Evolutionary conservation across 2,329 filamentous ascomycete genomes (phyloP).

Genomic region (Monosporascus ibericus): DNA sequence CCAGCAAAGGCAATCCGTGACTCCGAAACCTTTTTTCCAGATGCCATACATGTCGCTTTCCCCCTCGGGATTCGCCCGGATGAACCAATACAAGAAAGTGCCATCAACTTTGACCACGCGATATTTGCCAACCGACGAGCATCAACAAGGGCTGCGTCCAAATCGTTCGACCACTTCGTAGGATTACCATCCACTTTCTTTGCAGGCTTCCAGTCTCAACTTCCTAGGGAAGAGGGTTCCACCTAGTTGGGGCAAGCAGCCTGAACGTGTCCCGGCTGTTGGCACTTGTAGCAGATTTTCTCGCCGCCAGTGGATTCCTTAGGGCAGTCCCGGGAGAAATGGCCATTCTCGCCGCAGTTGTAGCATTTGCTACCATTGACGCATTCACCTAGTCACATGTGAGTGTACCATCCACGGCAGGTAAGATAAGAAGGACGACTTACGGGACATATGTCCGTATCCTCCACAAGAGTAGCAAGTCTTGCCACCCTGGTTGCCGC

Average conservation of each 20-base stretch:
- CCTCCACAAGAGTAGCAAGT: conserved; percentile 99
- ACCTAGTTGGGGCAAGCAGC: conserved; percentile 79
- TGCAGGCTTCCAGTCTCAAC: background rate
- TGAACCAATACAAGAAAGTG: conserved; percentile 1
- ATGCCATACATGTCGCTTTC: background rate
- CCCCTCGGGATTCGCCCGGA: background rate
- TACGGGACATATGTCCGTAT: conserved; percentile 90
- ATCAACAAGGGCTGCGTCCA: background rate
- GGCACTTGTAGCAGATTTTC: conserved; percentile 98
- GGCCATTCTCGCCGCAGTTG: conserved; percentile 93
- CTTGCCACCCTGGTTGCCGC: conserved; percentile 52
- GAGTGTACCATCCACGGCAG: conserved; percentile 4
- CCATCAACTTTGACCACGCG: background rate
- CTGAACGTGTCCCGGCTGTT: conserved; percentile 82
- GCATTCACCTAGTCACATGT: conserved; percentile 60
- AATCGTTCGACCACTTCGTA: background rate
- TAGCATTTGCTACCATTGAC: conserved; percentile 99
- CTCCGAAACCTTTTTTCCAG: background rate
- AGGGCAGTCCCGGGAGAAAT: conserved; percentile 93
- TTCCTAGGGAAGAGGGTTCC: background rate
- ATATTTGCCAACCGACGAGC: background rate
- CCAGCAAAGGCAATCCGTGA: conserved; percentile 1
- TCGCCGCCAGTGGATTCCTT: conserved; percentile 81
- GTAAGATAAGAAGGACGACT: conserved; percentile 24
- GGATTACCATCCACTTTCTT: background rate